A percentile compares a stretch with the other conserved stretches of the same genome.
Evolutionary conservation across 2,329 filamentous ascomycete genomes (phyloP).

Genomic region (Pyrenophora seminiperda): DNA sequence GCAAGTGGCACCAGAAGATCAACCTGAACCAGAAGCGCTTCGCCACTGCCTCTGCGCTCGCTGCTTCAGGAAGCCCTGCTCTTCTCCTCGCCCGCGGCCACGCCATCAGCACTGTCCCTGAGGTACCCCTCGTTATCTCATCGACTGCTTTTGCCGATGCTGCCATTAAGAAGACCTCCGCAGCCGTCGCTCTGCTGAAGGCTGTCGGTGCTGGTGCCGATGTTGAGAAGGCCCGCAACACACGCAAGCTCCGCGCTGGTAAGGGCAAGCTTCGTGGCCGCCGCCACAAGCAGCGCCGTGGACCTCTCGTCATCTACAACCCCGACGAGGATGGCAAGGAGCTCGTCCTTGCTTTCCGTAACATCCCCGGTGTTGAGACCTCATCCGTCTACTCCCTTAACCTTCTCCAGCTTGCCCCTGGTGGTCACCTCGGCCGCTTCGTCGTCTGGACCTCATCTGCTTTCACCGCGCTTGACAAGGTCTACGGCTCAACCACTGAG

Average conservation of each 20-base stretch:
- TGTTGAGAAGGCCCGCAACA: constrained; percentile 92
- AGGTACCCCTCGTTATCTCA: constrained; percentile 96
- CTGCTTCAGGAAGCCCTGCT: constrained; percentile 91
- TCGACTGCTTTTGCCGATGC: constrained; percentile 83
- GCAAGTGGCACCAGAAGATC: constrained; percentile 99
- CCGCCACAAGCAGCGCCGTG: constrained; percentile 96
- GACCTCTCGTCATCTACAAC: constrained; percentile 97
- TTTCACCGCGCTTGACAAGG: constrained; percentile 93
- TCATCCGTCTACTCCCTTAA: constrained; percentile 91
- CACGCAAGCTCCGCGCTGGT: constrained; percentile 95
- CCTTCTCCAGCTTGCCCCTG: constrained; percentile 98
- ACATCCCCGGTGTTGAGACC: constrained; percentile 98
- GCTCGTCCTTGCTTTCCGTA: constrained; percentile 93
- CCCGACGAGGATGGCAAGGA: constrained; percentile 94
- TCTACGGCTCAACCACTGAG: constrained; percentile 93
- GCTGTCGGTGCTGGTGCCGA: constrained; percentile 88
- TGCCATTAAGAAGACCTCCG: constrained; percentile 84
- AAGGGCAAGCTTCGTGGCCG: constrained; percentile 99
- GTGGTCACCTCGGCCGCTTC: constrained; percentile 98
- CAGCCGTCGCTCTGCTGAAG: constrained; percentile 84
- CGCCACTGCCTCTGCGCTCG: constrained; percentile 94
- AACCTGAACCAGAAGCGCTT: constrained; percentile 99
- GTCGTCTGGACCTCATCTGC: constrained; percentile 98
- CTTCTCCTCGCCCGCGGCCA: constrained; percentile 97
- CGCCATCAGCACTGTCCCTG: constrained; percentile 87